phyloP scores from a whole-genome alignment of 176 grass and related monocot species.

The Eleusine coracana region DNA sequence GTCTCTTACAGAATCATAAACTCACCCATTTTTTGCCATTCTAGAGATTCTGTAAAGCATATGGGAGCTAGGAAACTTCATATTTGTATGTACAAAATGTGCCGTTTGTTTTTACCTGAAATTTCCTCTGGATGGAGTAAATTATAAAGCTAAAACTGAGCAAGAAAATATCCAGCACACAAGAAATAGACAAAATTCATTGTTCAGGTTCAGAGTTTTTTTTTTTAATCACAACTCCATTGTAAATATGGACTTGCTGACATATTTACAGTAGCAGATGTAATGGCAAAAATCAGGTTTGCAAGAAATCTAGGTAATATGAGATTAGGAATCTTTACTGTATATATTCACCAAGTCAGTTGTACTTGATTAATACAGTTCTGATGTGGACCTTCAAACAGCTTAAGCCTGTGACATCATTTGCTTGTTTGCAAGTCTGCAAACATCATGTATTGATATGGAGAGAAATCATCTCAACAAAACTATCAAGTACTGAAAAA shows the following conservation, averaged over 20 bases:
- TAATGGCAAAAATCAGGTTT: neutral
- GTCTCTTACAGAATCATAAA: constrained; percentile 43
- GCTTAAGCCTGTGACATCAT: constrained; percentile 25
- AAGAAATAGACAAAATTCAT: neutral
- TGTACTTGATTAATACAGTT: constrained; percentile 23
- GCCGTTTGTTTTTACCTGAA: neutral
- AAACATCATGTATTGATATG: constrained; percentile 31
- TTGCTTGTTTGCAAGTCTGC: constrained; percentile 35
- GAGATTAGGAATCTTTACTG: neutral
- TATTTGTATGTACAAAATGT: constrained; percentile 19
- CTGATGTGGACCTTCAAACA: constrained; percentile 42
- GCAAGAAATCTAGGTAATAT: constrained; percentile 29
- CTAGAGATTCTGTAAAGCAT: constrained; percentile 19
- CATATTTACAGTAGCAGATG: neutral
- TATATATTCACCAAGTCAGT: constrained; percentile 13
- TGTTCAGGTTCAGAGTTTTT: neutral
- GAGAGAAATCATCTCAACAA: constrained; percentile 7
- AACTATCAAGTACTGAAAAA: constrained; percentile 3
- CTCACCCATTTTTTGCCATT: constrained; percentile 5
- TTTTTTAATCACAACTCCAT: neutral
- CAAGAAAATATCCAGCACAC: neutral
- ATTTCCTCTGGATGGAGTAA: constrained; percentile 26
- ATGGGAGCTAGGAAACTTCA: constrained; percentile 10
- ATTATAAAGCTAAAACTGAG: constrained; percentile 22
- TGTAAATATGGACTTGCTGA: neutral